These are phyloP conservation scores for Ophiosphaerella korrae DNA, from an alignment of 2,329 filamentous ascomycete species.

Conservation along the genomic window DNA sequence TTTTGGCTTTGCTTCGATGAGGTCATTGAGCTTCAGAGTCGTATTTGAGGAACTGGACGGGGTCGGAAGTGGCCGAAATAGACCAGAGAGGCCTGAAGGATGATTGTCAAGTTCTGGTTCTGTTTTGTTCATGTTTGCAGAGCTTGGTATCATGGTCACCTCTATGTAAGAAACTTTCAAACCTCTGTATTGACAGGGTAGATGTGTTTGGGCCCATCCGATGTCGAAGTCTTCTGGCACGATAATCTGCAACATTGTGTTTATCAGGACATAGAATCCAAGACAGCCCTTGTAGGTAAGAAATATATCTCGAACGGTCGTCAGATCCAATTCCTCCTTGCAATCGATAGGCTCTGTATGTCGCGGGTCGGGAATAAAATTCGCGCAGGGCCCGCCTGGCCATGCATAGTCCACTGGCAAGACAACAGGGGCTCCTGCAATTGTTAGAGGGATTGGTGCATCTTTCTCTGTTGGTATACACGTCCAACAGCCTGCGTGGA, in stretches of 20 bases:
- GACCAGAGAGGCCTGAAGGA: constrained; percentile 2
- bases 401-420: constrained; percentile 23
- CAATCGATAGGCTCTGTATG: constrained; percentile 16
- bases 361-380: constrained; percentile 21
- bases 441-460: constrained; percentile 16
- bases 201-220: constrained; percentile 20
- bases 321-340: constrained; percentile 4
- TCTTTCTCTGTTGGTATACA: constrained; percentile 15
- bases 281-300: constrained; percentile 22
- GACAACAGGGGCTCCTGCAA: constrained; percentile 16
- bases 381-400: constrained; percentile 15
- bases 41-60: not conserved
- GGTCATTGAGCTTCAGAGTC: constrained; percentile 20
- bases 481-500: constrained; percentile 16
- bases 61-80: constrained; percentile 5
- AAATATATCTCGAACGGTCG: constrained; percentile 18
- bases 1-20: constrained; percentile 22
- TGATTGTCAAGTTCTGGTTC: not conserved
- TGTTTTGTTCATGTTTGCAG: constrained; percentile 9
- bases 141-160: constrained; percentile 16
- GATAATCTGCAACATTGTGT: constrained; percentile 19
- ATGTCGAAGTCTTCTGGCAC: constrained; percentile 19
- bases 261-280: constrained; percentile 23
- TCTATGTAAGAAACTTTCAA: constrained; percentile 23
- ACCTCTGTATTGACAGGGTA: constrained; percentile 23